Conservation (phyloP, 2,329 filamentous ascomycete species). For the Fusarium mangiferae region DNA sequence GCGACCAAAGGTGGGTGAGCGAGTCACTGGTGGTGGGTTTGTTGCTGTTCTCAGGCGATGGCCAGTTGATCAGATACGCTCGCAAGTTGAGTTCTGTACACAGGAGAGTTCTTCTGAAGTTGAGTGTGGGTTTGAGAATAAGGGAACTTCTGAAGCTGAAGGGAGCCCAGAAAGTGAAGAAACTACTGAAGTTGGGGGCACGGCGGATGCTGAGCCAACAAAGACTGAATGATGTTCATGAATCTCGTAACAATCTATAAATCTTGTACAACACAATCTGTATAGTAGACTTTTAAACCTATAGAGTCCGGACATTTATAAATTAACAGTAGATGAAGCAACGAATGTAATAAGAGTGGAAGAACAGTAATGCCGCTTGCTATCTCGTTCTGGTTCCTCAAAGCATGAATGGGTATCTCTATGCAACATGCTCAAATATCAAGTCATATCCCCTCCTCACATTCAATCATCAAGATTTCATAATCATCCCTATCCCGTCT, state of each 20-base stretch:
- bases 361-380: conserved; percentile 45
- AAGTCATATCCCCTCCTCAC: conserved; percentile 39
- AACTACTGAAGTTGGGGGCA: not conserved
- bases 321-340: not conserved
- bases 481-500: conserved; percentile 21
- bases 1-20: conserved; percentile 55
- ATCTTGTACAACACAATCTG: not conserved
- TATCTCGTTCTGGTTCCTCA: conserved; percentile 44
- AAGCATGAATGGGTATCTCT: conserved; percentile 48
- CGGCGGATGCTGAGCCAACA: not conserved
- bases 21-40: conserved; percentile 54
- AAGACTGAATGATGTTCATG: not conserved
- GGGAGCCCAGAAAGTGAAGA: not conserved
- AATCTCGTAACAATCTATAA: not conserved
- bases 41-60: conserved; percentile 52
- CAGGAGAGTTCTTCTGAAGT: conserved; percentile 13
- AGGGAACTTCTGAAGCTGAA: not conserved
- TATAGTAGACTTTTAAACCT: not conserved
- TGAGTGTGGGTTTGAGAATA: not conserved
- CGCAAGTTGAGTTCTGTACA: conserved; percentile 7
- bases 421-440: conserved; percentile 45
- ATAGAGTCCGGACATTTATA: not conserved
- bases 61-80: conserved; percentile 29
- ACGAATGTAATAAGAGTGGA: not conserved
- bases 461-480: conserved; percentile 43